Evolutionary conservation across 345 rosid genomes (phyloP), one percentile per base, ranked within the genome.

Genomic region (Syzygium oleosum): DNA sequence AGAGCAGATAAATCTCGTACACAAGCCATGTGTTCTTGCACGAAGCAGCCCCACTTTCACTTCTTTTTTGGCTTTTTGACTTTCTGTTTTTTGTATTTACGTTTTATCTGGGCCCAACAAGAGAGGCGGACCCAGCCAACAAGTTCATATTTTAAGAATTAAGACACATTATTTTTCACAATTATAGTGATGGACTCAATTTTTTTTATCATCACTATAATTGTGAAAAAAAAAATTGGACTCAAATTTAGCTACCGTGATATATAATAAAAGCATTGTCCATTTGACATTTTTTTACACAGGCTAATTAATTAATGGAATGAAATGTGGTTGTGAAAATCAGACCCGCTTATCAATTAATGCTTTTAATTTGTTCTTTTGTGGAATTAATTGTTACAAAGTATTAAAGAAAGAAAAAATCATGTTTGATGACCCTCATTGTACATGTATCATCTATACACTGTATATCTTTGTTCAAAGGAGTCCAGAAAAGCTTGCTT

Each of bases 401-500:
- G 51, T 27, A 61, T 25, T 84, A 86, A 86, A 51, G 52, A 86
- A 86, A 52, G 63, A 79, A 58, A 58, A n/a, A 25, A 58, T 25
- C 63, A 58, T 2, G 63, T 58, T 58, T 25, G 22, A 58, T 58
- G 29, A 58, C 13, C 63, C 0, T 58, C 63, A 23, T 23, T 23
- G 63, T 58, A 58, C 29, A 23, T 58, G 63, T 58, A 0, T 23
- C 0, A n/a, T 58, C 22, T 84, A 15, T 73, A 31, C 3, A 1
- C n/a, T 79, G 2, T 41, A 5, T 52, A 22, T 27, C 12, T 31
- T 23, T 31, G 46, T 12, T 22, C 19, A 4, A 53, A 63, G 21
- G 43, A 15, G 23, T 43, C 91, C 84, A 92, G 41, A 92, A 87
- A 19, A 92, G 92, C 52, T 92, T 92, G 90, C 94, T 91, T 6